A percentile compares a stretch with the other conserved stretches of the same genome.
These are phyloP conservation scores for Apostasia shenzhenica DNA, from an alignment of 106 monocot genomes.

Conservation along the genomic window DNA sequence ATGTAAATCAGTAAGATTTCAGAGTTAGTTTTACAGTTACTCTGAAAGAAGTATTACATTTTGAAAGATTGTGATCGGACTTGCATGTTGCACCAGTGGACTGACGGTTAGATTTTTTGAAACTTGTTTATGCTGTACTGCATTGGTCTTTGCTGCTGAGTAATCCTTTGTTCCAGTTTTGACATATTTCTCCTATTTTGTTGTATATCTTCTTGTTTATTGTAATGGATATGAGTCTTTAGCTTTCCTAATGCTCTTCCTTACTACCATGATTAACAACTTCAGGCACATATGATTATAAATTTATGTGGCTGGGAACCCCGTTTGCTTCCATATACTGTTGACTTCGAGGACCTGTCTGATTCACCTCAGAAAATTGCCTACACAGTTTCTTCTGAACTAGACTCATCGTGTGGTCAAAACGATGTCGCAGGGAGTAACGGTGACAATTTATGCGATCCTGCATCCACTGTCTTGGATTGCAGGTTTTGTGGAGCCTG, in stretches of 20 bases:
- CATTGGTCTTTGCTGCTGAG: too few species aligned
- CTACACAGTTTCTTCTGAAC: constrained; percentile 20
- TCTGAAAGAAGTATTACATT: too few species aligned
- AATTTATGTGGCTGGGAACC: constrained; percentile 96
- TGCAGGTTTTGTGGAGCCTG: constrained; percentile 87
- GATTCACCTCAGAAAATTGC: background rate
- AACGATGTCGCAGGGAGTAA: constrained; percentile 12
- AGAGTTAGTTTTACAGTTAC: too few species aligned
- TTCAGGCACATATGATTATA: constrained; percentile 71
- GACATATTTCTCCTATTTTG: too few species aligned
- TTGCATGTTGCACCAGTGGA: too few species aligned
- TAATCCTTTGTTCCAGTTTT: too few species aligned
- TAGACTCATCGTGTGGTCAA: constrained; percentile 6
- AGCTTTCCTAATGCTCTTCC: background rate
- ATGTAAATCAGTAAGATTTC: too few species aligned
- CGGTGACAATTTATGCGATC: constrained; percentile 46
- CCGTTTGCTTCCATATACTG: constrained; percentile 74
- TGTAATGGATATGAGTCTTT: background rate
- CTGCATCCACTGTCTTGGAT: constrained; percentile 65
- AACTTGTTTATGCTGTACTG: too few species aligned
- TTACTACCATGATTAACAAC: background rate
- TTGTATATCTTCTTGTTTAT: too few species aligned
- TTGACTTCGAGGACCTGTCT: constrained; percentile 39
- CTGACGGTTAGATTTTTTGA: too few species aligned
- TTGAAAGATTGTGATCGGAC: too few species aligned